Evolutionary conservation across 2,329 filamentous ascomycete genomes (phyloP), one percentile per base, ranked within the genome.

Genomic region (Dactylellina drechsleri): DNA sequence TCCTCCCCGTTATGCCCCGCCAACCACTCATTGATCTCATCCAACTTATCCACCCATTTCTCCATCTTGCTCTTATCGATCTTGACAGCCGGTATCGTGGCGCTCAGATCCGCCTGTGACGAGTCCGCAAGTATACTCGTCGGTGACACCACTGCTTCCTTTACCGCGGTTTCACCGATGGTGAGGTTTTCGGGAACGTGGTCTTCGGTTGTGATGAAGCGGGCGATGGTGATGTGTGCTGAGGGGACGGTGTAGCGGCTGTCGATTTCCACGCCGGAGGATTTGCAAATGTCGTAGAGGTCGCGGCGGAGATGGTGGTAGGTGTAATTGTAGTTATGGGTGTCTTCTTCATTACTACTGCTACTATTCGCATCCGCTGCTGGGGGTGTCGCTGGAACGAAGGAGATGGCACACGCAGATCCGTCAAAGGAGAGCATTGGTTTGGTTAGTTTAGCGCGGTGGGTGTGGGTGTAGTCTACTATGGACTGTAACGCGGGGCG

Each of bases 241-340:
- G 91, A 94, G 1, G 93, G 93, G 1, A 96, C 92, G 23, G 93
- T 89, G 81, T 97, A 98, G 68, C 94, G 86, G 61, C 91, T 92
- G 20, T 86, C 90, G 40, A 97, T 86, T 15, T 86, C 83, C n/a
- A 94, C 84, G 0, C 91, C 91, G 0, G 88, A 85, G 2, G 83
- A 83, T 53, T 84, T 83, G 2, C 88, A 86, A 26, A 88, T 83
- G 57, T 86, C 84, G 81, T 90, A 95, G 12, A 96, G 81, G 80
- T 97, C 92, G 2, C 90, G 86, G 1, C 94, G 89, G 7, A 98
- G 87, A 81, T 98, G 94, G 80, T 97, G 94, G 81, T 97, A 97
- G 0, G 91, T 93, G 82, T 92, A 97, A 16, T 87, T 85, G 45
- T 85, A 67, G 16, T 76, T 62, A 49, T 68, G 59, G 3, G 40